Base-by-base conservation (phyloP, 495 filamentous ascomycete genomes). In the Xanthoparmelia taractica region DNA sequence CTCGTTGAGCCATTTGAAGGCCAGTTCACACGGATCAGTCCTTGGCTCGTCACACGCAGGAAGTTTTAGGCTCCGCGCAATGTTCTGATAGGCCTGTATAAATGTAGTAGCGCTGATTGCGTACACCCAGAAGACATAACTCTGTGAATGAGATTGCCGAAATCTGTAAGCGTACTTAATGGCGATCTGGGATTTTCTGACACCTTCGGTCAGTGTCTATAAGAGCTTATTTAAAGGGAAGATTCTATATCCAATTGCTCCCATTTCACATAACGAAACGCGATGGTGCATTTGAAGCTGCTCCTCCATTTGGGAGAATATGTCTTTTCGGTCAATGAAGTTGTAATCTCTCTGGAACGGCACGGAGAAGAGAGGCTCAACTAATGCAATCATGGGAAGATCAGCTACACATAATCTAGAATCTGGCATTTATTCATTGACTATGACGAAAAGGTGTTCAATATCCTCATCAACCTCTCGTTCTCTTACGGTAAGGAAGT, bases 131-230 rank as follows among this genome's bases (percentile, higher is more conserved):
- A 59, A 48, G 41, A 59, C 27, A n/a, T 59, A 18, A 59, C 40
- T 59, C 58, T 59, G 25, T 6, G 40, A 27, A 5, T 23, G 40
- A 36, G 58, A 47, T 15, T 59, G 25, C 8, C 8, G 41, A 13
- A 59, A 59, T 23, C 25, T 3, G 40, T 59, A 59, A 25, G 37
- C 57, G 57, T 59, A 59, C 23, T 59, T 23, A 6, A 59, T 59
- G n/a, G 38, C 37, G 38, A 59, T 59, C 57, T 59, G 38, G 25
- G 57, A 59, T 31, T 69, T 63, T 61, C 67, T 59, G 41, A 45
- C 29, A n/a, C n/a, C 57, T n/a, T 33, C 8, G 10, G 15, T 59
- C 38, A 59, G 57, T 18, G 23, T 58, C 43, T 36, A 34, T 43
- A 17, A 11, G 36, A 33, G 17, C n/a, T n/a, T 38, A 29, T 58